Conservation (phyloP, 495 filamentous ascomycete species). For the Penicillium egyptiacum region DNA sequence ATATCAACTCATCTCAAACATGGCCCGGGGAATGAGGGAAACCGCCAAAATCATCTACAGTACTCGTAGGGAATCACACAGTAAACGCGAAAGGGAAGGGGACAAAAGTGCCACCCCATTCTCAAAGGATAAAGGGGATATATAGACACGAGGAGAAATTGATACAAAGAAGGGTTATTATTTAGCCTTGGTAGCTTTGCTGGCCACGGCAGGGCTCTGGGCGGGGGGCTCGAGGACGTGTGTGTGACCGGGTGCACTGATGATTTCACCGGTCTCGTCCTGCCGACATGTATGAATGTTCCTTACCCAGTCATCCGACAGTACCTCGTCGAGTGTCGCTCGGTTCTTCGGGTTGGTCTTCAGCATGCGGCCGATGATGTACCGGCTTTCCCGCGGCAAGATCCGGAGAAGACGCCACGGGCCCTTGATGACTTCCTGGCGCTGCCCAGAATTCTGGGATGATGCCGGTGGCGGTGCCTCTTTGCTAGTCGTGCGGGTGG, state of each 20-base stretch:
- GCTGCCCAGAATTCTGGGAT: constrained; percentile 41
- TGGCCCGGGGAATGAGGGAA: constrained; percentile 1
- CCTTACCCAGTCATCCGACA: constrained; percentile 86
- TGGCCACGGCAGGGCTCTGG: constrained; percentile 41
- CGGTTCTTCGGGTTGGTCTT: constrained; percentile 82
- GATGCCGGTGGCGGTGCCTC: constrained; percentile 40
- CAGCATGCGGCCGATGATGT: constrained; percentile 90
- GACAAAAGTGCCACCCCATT: constrained; percentile 2
- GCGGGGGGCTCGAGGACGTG: constrained; percentile 64
- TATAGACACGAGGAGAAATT: constrained; percentile 24
- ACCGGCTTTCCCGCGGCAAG: constrained; percentile 82
- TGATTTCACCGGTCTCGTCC: constrained; percentile 55
- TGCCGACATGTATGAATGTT: constrained; percentile 65
- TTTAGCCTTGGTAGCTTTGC: constrained; percentile 41
- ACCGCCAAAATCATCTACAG: constrained; percentile 14
- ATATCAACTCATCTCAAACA: constrained; percentile 14
- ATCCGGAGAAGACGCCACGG: constrained; percentile 92
- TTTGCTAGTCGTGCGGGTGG: constrained; percentile 50
- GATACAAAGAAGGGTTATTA: constrained; percentile 29
- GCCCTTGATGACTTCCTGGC: constrained; percentile 78
- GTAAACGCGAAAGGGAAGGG: constrained; percentile 2
- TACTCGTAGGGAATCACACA: constrained; percentile 9
- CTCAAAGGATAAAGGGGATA: constrained; percentile 9
- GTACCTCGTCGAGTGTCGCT: constrained; percentile 79
- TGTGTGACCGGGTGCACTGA: constrained; percentile 55